phyloP scores from a whole-genome alignment of 1,139 yeast species.

The Kodamaea sp. region DNA sequence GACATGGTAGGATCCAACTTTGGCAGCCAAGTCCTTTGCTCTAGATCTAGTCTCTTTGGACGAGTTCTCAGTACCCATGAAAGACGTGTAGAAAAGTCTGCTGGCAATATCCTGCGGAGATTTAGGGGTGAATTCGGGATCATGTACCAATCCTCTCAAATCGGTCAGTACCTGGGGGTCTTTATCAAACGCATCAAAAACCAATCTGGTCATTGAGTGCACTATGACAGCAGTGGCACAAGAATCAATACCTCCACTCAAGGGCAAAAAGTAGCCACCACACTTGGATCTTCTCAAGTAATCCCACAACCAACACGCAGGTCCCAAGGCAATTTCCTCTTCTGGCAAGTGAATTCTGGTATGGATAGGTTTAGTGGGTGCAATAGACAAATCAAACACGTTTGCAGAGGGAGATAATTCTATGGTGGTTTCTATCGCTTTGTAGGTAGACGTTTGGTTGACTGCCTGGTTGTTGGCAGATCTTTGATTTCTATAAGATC shows the following conservation, averaged over 20 bases:
- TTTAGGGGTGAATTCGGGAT: slow-evolving; percentile 61
- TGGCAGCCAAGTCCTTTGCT: slow-evolving; percentile 73
- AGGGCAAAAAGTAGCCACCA: slow-evolving; percentile 88
- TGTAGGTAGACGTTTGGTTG: slow-evolving; percentile 49
- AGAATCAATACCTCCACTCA: slow-evolving; percentile 96
- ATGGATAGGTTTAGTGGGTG: slow-evolving; percentile 56
- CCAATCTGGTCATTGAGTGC: slow-evolving; percentile 89
- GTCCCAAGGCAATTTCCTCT: slow-evolving; percentile 96
- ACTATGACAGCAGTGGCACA: slow-evolving; percentile 97
- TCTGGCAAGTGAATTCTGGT: slow-evolving; percentile 78
- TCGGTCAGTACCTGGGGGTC: slow-evolving; percentile 71
- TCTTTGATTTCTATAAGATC: slow-evolving; percentile 73
- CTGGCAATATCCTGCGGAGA: slow-evolving; percentile 76
- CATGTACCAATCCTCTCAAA: slow-evolving; percentile 61
- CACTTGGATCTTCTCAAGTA: slow-evolving; percentile 86
- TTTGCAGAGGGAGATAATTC: slow-evolving; percentile 60
- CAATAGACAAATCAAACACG: slow-evolving; percentile 61
- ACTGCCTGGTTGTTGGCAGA: slow-evolving; percentile 82
- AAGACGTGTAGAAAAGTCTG: slow-evolving; percentile 81
- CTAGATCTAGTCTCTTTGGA: slow-evolving; percentile 82
- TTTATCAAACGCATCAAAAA: slow-evolving; percentile 57
- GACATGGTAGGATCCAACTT: slow-evolving; percentile 85
- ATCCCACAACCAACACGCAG: slow-evolving; percentile 99
- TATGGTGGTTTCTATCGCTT: slow-evolving; percentile 60
- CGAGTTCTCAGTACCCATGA: slow-evolving; percentile 95